phyloP scores from a whole-genome alignment of 768 basidiomycete genomes.

The Mycena kentingensis region DNA sequence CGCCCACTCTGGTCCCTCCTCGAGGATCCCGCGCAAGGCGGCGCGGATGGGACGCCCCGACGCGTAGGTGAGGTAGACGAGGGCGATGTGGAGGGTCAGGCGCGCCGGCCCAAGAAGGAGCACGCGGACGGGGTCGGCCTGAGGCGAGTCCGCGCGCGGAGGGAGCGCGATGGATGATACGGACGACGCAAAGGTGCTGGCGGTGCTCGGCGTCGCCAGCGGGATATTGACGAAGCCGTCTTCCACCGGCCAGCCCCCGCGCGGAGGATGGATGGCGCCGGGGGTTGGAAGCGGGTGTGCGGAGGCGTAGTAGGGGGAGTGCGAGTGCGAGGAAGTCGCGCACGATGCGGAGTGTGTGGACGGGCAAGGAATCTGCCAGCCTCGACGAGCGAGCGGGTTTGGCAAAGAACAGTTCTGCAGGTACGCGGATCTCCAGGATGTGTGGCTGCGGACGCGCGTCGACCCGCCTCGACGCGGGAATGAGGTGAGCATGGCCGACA shows the following conservation, averaged over 20 bases:
- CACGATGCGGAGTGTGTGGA: not conserved
- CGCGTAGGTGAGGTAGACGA: not conserved
- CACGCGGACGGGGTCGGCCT: conserved; percentile 1
- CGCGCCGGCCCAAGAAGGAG: not conserved
- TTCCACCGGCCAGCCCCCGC: not conserved
- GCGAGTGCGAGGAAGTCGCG: not conserved
- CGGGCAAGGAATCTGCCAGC: not conserved
- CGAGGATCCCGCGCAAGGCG: not conserved
- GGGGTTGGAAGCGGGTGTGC: not conserved
- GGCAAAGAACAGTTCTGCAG: not conserved
- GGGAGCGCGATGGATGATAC: not conserved
- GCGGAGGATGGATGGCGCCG: not conserved
- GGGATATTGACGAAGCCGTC: no score
- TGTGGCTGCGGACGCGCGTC: no score
- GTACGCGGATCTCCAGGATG: not conserved
- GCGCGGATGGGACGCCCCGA: not conserved
- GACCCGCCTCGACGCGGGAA: not conserved
- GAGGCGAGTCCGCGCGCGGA: not conserved
- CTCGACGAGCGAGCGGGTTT: no score
- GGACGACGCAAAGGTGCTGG: not conserved
- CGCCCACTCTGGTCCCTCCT: not conserved
- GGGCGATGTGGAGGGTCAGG: not conserved
- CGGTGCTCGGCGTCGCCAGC: no score
- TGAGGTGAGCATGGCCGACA: not conserved
- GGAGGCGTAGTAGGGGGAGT: not conserved